Evolutionary conservation across 352 stramenopile genomes (phyloP).

Genomic region (Phytopythium montanum): DNA sequence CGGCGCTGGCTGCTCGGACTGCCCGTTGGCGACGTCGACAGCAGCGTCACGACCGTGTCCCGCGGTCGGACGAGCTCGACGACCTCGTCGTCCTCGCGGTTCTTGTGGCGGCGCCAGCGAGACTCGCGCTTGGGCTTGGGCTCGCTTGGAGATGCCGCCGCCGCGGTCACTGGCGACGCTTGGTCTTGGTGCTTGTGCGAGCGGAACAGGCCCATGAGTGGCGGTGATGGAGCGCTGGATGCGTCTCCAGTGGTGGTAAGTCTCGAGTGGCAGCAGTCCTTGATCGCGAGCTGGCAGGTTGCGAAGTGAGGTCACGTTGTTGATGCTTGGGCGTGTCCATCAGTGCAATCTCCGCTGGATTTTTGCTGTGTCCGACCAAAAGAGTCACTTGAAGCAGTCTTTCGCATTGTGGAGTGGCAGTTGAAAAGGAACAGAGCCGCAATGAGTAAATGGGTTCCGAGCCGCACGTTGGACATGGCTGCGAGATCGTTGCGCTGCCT

Average conservation of each 20-base stretch:
- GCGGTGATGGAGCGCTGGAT: not conserved
- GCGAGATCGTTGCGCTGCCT: not conserved
- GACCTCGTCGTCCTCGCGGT: slow-evolving; percentile 18
- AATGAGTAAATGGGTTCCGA: not conserved
- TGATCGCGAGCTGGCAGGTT: slow-evolving; percentile 13
- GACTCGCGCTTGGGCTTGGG: slow-evolving; percentile 14
- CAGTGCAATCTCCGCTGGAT: not conserved
- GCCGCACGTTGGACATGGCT: not conserved
- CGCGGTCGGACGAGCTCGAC: slow-evolving; percentile 32
- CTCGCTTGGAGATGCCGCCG: not conserved
- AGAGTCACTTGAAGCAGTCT: not conserved
- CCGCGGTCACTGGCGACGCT: not conserved
- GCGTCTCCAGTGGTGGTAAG: not conserved
- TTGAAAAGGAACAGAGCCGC: not conserved
- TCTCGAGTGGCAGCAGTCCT: not conserved
- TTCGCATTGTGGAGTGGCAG: not conserved
- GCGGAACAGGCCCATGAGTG: slow-evolving; percentile 32
- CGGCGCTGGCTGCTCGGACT: slow-evolving; percentile 7
- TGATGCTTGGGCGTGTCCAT: not conserved
- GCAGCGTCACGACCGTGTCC: slow-evolving; percentile 33
- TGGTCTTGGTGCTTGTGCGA: slow-evolving; percentile 14
- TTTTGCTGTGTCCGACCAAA: not conserved
- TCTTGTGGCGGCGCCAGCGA: slow-evolving; percentile 14
- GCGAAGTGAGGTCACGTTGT: slow-evolving; percentile 14
- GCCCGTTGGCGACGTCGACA: slow-evolving; percentile 1